phyloP scores from a whole-genome alignment of 495 filamentous ascomycete species.

The Peziza echinospora region DNA sequence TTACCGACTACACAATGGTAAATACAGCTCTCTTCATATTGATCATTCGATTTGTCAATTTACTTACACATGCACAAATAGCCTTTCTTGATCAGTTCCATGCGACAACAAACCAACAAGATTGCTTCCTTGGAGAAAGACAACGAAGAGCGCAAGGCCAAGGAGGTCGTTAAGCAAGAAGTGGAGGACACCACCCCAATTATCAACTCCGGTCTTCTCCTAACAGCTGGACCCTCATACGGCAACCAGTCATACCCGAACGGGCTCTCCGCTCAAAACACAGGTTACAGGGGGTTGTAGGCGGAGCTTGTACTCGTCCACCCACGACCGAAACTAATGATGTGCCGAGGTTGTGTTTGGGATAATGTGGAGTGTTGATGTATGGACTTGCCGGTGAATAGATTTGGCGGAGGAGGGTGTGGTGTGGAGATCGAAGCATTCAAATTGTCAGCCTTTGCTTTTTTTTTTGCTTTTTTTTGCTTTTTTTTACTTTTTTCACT shows the following conservation, averaged over 20 bases:
- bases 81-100: slow-evolving; percentile 97
- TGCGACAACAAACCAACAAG: slow-evolving; percentile 71
- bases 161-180: slow-evolving; percentile 66
- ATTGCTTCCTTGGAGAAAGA: slow-evolving; percentile 76
- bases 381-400: no score
- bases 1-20: slow-evolving; percentile 88
- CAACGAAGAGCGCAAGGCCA: slow-evolving; percentile 88
- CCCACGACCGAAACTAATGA: no score
- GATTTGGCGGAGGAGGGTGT: no score
- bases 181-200: slow-evolving; percentile 88
- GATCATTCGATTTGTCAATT: slow-evolving; percentile 1
- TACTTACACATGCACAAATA: slow-evolving; percentile 6
- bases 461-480: no score
- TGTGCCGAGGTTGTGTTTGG: no score
- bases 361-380: no score
- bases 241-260: slow-evolving; percentile 46
- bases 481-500: no score
- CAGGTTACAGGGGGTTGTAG: slow-evolving; percentile 45
- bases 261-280: slow-evolving; percentile 59
- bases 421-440: no score
- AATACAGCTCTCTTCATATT: slow-evolving; percentile 9
- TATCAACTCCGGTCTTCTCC: slow-evolving; percentile 78
- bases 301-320: no score
- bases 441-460: no score
- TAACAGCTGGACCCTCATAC: slow-evolving; percentile 72